Evolutionary conservation across 192 early-diverging fungal genomes (phyloP), one percentile per base, ranked within the genome.

Genomic region (Diversispora epigaea): DNA sequence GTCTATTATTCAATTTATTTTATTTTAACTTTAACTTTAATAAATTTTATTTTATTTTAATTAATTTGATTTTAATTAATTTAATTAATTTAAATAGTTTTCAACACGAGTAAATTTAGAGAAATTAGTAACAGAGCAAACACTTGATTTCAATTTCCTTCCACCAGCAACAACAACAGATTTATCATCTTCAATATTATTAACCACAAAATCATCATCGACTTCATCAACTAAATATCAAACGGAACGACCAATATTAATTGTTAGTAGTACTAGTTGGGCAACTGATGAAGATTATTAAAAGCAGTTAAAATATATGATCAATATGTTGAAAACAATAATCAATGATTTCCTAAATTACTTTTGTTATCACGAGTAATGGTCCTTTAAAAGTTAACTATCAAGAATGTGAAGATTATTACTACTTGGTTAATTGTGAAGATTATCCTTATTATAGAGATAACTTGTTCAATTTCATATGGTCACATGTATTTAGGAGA

Each of bases 181-280:
- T n/a, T n/a, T n/a, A n/a, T n/a, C n/a, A n/a, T n/a, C n/a, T n/a
- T 74, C 80, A 49, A 85, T 85, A 3, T 32, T 86, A 39, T 73
- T 89, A 19, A 89, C 84, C 4, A 74, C 75, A 39, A 83, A 84
- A 75, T 76, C 70, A 32, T 47, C 77, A 8, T 50, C 73, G 11
- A 40, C 62, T 11, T 66, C 67, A 19, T 44, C 77, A 8, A 76
- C 76, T 12, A 73, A 67, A 41, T 86, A 81, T 76, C 83, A 84
- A 43, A 43, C 46, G 5, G 83, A 88, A 62, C 86, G 97, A 52
- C 93, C 93, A 3, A 86, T 85, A 73, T 80, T 99, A 58, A 79
- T 99, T 67, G 90, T 98, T 41, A 93, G 91, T 77, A 92, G 88
- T 79, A 97, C 96, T 22, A 91, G 89, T 76, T 99, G 96, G 96